Conservation (phyloP, 768 basidiomycete species). For the Xerocomus spinulosus region DNA sequence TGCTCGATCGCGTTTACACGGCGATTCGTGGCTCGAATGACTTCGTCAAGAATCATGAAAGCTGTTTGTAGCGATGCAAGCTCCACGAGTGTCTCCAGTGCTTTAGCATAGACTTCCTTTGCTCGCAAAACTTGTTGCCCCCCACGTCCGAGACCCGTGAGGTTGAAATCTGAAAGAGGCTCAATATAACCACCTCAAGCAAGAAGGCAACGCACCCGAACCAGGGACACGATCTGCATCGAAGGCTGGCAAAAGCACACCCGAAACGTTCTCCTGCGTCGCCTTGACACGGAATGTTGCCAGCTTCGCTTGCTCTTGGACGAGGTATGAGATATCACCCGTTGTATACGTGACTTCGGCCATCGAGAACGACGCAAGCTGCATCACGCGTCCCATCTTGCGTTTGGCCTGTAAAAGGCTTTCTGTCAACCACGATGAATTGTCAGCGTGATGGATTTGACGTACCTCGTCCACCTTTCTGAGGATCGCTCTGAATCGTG, state of each 20-base stretch:
- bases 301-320: conserved; percentile 90
- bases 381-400: conserved; percentile 99
- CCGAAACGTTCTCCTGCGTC: conserved; percentile 96
- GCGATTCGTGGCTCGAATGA: conserved; percentile 98
- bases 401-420: conserved; percentile 74
- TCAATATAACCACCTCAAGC: neutral
- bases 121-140: conserved; percentile 93
- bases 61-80: conserved; percentile 96
- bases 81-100: conserved; percentile 94
- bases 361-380: conserved; percentile 97
- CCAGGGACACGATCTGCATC: conserved; percentile 85
- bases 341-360: conserved; percentile 98
- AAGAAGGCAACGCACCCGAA: conserved; percentile 50
- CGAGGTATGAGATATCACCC: conserved; percentile 95
- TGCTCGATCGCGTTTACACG: conserved; percentile 99
- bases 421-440: conserved; percentile 16
- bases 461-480: conserved; percentile 95
- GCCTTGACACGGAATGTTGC: conserved; percentile 92
- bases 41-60: conserved; percentile 97
- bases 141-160: conserved; percentile 94
- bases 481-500: conserved; percentile 90
- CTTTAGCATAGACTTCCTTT: conserved; percentile 98
- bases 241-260: conserved; percentile 92
- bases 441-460: conserved; percentile 5
- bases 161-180: conserved; percentile 74